A percentile compares a stretch with the other conserved stretches of the same genome.
phyloP scores from a whole-genome alignment of 352 stramenopile genomes.

The Globisporangium apiculatum region DNA sequence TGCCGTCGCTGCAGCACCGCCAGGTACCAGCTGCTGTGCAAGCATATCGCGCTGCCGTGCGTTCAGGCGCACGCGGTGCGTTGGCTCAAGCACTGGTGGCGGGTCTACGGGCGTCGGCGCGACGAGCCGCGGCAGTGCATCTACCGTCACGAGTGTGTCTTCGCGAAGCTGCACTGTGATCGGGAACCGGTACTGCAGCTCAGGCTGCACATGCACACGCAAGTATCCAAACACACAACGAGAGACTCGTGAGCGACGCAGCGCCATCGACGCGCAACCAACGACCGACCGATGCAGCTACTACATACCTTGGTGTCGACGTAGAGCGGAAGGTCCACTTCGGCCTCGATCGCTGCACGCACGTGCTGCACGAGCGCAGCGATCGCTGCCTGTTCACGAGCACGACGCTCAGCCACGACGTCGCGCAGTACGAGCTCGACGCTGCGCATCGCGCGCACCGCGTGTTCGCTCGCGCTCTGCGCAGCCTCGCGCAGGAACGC shows the following conservation, averaged over 20 bases:
- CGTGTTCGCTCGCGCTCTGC: conserved; percentile 37
- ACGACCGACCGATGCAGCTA: neutral
- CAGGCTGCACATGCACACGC: conserved; percentile 23
- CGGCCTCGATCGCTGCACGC: conserved; percentile 41
- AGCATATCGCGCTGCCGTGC: conserved; percentile 27
- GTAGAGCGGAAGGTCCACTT: conserved; percentile 50
- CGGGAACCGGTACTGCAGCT: conserved; percentile 46
- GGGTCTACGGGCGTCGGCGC: conserved; percentile 18
- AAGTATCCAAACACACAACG: neutral
- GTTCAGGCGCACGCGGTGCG: conserved; percentile 40
- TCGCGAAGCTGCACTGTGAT: conserved; percentile 41
- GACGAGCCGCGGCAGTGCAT: conserved; percentile 31
- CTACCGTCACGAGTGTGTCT: conserved; percentile 43
- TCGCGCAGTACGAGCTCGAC: conserved; percentile 43
- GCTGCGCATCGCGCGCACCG: conserved; percentile 32
- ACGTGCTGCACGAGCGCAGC: conserved; percentile 44
- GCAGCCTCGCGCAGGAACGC: conserved; percentile 35
- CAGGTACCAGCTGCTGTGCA: conserved; percentile 7
- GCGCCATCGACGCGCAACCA: neutral
- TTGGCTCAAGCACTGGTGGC: conserved; percentile 34
- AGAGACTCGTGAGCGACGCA: neutral
- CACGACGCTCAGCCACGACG: conserved; percentile 30
- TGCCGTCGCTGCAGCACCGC: neutral
- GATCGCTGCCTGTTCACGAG: conserved; percentile 38
- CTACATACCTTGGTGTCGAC: conserved; percentile 48